Evolutionary conservation across 768 basidiomycete species (phyloP).

Genomic region (Tylopilus subfusipes): DNA sequence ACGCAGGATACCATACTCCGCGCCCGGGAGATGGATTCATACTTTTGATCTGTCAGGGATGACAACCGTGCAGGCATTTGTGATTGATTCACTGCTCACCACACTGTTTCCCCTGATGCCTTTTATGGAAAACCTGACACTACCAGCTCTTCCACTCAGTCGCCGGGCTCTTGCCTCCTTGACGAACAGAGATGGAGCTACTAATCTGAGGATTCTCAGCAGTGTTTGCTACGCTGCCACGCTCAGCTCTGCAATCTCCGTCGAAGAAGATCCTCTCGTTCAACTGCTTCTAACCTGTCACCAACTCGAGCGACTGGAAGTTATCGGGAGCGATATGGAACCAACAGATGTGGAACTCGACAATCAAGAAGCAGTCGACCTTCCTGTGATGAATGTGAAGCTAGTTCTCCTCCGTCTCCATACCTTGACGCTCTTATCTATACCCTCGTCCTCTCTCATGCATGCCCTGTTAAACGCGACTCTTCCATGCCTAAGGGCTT

Average conservation of each 20-base stretch:
- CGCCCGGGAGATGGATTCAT: slow-evolving; percentile 86
- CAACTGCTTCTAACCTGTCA: slow-evolving; percentile 52
- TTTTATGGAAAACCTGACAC: slow-evolving; percentile 50
- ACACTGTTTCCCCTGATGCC: slow-evolving; percentile 65
- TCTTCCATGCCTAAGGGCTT: slow-evolving; percentile 59
- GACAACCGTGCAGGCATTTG: slow-evolving; percentile 43
- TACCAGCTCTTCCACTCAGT: slow-evolving; percentile 59
- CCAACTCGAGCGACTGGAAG: slow-evolving; percentile 59
- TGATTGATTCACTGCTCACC: slow-evolving; percentile 61
- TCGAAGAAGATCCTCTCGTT: slow-evolving; percentile 53
- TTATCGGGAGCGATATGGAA: slow-evolving; percentile 59
- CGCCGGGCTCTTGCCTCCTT: slow-evolving; percentile 54
- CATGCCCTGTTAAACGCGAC: slow-evolving; percentile 53
- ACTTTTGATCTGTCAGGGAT: slow-evolving; percentile 65
- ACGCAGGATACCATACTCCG: slow-evolving; percentile 79
- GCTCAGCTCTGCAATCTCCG: slow-evolving; percentile 21
- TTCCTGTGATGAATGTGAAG: slow-evolving; percentile 32
- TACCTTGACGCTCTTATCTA: slow-evolving; percentile 59
- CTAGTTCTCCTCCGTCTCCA: slow-evolving; percentile 56
- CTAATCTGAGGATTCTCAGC: slow-evolving; percentile 47
- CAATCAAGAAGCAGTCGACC: slow-evolving; percentile 12
- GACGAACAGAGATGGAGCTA: slow-evolving; percentile 46
- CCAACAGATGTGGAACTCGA: slow-evolving; percentile 44
- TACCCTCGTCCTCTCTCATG: slow-evolving; percentile 64
- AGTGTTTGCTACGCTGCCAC: slow-evolving; percentile 52